Conservation (phyloP, 345 rosid species). For the Ricinus communis region DNA sequence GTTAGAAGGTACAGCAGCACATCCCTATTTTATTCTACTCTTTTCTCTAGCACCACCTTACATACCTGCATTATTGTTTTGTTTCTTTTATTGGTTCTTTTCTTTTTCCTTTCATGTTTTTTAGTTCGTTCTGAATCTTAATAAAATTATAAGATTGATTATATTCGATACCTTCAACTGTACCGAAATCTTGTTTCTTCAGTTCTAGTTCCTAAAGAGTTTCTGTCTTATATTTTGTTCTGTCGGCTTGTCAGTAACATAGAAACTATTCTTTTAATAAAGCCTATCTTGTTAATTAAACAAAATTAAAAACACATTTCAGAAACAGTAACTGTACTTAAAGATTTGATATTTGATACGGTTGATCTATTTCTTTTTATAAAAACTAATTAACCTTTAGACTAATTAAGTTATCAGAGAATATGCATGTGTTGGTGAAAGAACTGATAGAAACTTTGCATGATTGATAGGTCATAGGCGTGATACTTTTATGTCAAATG, state of each 20-base stretch:
- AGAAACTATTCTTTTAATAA: neutral
- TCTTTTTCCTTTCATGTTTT: neutral
- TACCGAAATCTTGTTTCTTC: neutral
- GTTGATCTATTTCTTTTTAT: neutral
- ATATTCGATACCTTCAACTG: neutral
- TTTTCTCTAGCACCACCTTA: neutral
- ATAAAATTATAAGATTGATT: neutral
- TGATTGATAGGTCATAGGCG: neutral
- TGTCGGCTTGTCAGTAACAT: conserved; percentile 8
- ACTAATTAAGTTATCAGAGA: neutral
- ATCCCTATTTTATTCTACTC: neutral
- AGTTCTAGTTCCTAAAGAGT: conserved; percentile 1
- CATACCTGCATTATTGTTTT: too few species aligned
- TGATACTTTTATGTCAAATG: neutral
- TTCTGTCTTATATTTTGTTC: neutral
- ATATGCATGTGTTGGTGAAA: neutral
- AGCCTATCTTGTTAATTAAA: neutral
- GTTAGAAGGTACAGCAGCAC: conserved; percentile 3
- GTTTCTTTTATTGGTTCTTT: neutral
- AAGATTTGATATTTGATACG: conserved; percentile 16
- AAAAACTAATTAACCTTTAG: neutral
- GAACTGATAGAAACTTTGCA: neutral
- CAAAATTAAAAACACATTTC: neutral
- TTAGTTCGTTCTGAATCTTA: neutral
- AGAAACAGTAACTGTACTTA: neutral